These are phyloP conservation scores for Sporobolomyces phaffii DNA, from an alignment of 768 basidiomycete genomes.

Conservation along the genomic window DNA sequence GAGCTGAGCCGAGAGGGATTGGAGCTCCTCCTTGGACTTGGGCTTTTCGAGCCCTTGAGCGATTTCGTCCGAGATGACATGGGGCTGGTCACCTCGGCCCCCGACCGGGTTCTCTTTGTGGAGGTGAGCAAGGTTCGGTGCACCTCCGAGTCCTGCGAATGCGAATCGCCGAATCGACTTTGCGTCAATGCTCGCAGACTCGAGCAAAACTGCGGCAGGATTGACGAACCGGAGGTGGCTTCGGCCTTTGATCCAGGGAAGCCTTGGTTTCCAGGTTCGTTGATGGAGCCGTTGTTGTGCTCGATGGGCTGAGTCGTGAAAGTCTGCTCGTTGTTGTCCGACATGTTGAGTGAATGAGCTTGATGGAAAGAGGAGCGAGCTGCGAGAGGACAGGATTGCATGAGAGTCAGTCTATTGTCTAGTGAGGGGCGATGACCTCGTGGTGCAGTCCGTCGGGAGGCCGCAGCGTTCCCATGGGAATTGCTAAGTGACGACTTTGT, in stretches of 20 bases:
- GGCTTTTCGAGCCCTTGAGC: constrained; percentile 16
- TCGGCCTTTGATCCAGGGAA: constrained; percentile 13
- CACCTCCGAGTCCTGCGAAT: constrained; percentile 18
- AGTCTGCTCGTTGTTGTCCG: constrained; percentile 27
- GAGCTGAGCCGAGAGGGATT: neutral
- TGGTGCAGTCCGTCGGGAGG: no score
- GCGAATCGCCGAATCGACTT: no score
- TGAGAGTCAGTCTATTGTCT: no score
- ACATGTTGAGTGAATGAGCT: constrained; percentile 14
- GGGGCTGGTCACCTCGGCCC: constrained; percentile 14
- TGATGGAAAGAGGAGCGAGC: neutral
- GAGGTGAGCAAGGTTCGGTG: constrained; percentile 29
- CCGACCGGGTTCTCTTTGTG: neutral
- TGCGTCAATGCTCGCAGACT: no score
- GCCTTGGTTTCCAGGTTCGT: constrained; percentile 10
- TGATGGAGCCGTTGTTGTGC: constrained; percentile 12
- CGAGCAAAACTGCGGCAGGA: no score
- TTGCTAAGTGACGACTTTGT: no score
- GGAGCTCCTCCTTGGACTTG: constrained; percentile 23
- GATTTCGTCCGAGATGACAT: constrained; percentile 10
- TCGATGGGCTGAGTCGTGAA: constrained; percentile 36
- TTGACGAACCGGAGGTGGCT: constrained; percentile 13
- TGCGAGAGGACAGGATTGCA: no score
- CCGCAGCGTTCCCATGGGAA: no score
- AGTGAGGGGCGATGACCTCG: no score